Evolutionary conservation across 805 yeast species (phyloP).

Genomic region (Cyberlindnera japonica): DNA sequence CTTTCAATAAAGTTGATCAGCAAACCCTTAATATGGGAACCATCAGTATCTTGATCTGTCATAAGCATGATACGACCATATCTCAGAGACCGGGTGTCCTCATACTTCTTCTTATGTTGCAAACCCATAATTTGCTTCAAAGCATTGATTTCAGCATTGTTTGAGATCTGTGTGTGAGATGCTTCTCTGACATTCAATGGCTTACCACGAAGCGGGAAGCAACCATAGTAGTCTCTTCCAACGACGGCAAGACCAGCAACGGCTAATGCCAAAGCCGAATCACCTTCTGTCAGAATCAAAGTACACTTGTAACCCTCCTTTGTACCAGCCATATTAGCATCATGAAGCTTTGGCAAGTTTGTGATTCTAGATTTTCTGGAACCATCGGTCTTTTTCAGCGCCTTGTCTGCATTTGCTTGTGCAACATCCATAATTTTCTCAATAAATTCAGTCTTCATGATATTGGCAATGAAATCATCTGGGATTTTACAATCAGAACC

Average conservation of each 20-base stretch:
- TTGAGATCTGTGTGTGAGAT: slow-evolving; percentile 88
- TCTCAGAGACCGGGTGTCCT: slow-evolving; percentile 68
- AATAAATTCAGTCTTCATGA: slow-evolving; percentile 67
- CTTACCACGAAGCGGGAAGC: slow-evolving; percentile 94
- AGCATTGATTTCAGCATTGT: slow-evolving; percentile 92
- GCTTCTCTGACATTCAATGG: slow-evolving; percentile 95
- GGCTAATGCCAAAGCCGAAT: slow-evolving; percentile 89
- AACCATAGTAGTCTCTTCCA: slow-evolving; percentile 93
- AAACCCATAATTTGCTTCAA: slow-evolving; percentile 92
- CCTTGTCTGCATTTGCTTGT: slow-evolving; percentile 84
- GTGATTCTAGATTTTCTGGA: slow-evolving; percentile 78
- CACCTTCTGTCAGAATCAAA: slow-evolving; percentile 92
- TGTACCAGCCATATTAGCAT: slow-evolving; percentile 96
- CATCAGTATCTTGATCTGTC: slow-evolving; percentile 99
- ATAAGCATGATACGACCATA: slow-evolving; percentile 98
- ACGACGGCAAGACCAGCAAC: slow-evolving; percentile 92
- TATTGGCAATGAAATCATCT: slow-evolving; percentile 69
- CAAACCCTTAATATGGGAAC: slow-evolving; percentile 95
- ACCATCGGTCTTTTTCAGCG: slow-evolving; percentile 86
- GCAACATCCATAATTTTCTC: slow-evolving; percentile 76
- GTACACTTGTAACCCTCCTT: slow-evolving; percentile 90
- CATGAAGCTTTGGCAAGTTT: slow-evolving; percentile 84
- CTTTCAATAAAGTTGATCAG: slow-evolving; percentile 90
- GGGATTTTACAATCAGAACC: slow-evolving; percentile 81
- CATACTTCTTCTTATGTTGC: slow-evolving; percentile 85